A percentile compares a stretch with the other conserved stretches of the same genome.
Conservation (phyloP, 371 early-diverging fungal species). For the Mortierella sp. region DNA sequence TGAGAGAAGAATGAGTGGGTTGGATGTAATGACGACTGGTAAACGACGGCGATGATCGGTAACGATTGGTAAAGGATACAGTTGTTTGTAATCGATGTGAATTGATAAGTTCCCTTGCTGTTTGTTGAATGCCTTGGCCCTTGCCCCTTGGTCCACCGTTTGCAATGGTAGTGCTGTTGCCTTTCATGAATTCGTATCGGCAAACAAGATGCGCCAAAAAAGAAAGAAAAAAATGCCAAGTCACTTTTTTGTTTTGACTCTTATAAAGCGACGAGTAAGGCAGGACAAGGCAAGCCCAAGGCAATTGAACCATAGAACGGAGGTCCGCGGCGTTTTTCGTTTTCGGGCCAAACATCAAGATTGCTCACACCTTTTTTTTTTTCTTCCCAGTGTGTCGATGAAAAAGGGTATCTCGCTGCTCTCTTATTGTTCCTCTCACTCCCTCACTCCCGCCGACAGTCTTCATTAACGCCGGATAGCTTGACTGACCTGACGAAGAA, state of each 20-base stretch:
- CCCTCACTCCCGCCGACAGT: background rate
- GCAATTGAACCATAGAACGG: background rate
- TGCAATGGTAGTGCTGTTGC: too few relatives aligned
- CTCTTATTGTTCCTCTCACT: background rate
- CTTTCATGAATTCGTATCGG: too few relatives aligned
- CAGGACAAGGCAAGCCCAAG: background rate
- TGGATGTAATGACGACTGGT: too few relatives aligned
- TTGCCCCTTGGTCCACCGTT: too few relatives aligned
- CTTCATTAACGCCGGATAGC: background rate
- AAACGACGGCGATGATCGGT: too few relatives aligned
- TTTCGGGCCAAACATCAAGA: background rate
- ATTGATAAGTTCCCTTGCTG: too few relatives aligned
- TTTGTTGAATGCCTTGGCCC: too few relatives aligned
- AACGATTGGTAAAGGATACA: too few relatives aligned
- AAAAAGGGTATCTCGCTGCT: background rate
- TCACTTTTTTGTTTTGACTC: too few relatives aligned
- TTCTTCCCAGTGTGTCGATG: background rate
- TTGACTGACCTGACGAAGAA: background rate
- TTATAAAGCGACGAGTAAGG: background rate
- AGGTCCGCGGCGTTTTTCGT: slow-evolving; percentile 10
- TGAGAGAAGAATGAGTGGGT: background rate
- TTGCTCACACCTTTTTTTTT: background rate
- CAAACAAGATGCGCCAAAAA: too few relatives aligned
- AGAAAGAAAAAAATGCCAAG: too few relatives aligned
- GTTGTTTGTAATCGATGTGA: too few relatives aligned